Conservation (phyloP, 2,329 filamentous ascomycete genomes). For the Tolypocladium tundrense region DNA sequence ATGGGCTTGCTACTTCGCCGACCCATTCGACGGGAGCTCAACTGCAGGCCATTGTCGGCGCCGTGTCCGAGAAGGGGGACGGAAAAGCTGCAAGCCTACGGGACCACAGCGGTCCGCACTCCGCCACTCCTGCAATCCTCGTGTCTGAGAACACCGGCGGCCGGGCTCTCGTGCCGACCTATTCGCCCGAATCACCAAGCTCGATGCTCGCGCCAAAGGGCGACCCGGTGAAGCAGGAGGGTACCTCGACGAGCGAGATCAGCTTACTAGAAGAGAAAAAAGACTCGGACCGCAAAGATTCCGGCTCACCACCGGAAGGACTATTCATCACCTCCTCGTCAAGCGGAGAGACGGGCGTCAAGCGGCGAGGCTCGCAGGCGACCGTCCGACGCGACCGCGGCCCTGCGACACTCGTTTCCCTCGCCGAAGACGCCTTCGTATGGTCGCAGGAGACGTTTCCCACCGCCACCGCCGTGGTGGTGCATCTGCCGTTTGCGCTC, state of each 20-base stretch:
- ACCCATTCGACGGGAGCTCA: background rate
- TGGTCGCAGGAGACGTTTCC: slow-evolving; percentile 64
- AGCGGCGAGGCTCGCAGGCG: background rate
- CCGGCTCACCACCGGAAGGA: background rate
- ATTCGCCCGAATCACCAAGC: background rate
- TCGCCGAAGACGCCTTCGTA: slow-evolving; percentile 31
- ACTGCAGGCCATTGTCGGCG: background rate
- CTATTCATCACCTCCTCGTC: background rate
- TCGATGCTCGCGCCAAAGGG: background rate
- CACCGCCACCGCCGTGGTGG: slow-evolving; percentile 53
- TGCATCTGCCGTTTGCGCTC: slow-evolving; percentile 56
- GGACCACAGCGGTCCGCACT: background rate
- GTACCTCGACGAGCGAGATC: slow-evolving; percentile 1
- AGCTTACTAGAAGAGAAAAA: slow-evolving; percentile 5
- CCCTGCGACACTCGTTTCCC: slow-evolving; percentile 40
- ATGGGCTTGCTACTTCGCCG: background rate
- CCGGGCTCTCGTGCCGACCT: slow-evolving; percentile 2
- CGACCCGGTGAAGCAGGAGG: background rate
- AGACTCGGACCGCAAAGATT: background rate
- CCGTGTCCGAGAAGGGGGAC: background rate
- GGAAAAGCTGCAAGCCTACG: background rate
- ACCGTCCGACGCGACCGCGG: background rate
- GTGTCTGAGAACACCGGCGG: slow-evolving; percentile 8
- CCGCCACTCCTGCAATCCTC: slow-evolving; percentile 7
- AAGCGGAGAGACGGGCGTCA: background rate